These are phyloP conservation scores for Hygrophila difformis DNA, from an alignment of 257 asterid species.

Conservation along the genomic window DNA sequence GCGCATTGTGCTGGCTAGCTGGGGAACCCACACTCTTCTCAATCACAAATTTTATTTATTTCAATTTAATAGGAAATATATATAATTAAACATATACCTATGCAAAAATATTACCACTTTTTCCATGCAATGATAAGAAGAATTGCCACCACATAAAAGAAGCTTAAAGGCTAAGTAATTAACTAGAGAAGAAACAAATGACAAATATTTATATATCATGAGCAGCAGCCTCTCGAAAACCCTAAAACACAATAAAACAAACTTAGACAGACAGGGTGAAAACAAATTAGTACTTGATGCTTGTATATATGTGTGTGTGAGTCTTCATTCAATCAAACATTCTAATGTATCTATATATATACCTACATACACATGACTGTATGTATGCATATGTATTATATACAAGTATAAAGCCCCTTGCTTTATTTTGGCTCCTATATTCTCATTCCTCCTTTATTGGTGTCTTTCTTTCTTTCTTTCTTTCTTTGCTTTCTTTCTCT, in stretches of 20 bases:
- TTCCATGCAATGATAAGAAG: conserved; percentile 40
- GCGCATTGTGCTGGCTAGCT: conserved; percentile 11
- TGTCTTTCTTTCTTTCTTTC: conserved; percentile 13
- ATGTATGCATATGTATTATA: conserved; percentile 18
- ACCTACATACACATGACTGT: too few relatives aligned
- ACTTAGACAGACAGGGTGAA: conserved; percentile 50
- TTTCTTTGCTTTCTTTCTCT: conserved; percentile 24
- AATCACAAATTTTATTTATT: conserved; percentile 16
- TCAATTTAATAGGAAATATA: neutral
- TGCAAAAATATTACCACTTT: conserved; percentile 30
- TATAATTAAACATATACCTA: conserved; percentile 8
- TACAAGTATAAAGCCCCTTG: conserved; percentile 51
- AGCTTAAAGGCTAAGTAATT: conserved; percentile 78
- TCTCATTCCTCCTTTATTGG: conserved; percentile 57
- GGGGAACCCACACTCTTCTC: conserved; percentile 26
- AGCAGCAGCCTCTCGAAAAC: conserved; percentile 53
- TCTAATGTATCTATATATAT: too few relatives aligned
- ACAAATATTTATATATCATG: too few relatives aligned
- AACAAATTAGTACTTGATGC: conserved; percentile 41
- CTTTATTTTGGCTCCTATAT: conserved; percentile 83
- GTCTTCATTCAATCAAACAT: too few relatives aligned
- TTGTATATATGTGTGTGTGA: conserved; percentile 3
- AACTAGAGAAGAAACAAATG: neutral
- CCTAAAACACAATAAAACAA: conserved; percentile 67
- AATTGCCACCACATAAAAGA: conserved; percentile 24